Evolutionary conservation across 768 basidiomycete genomes (phyloP).

Genomic region (Mrakia frigida): DNA sequence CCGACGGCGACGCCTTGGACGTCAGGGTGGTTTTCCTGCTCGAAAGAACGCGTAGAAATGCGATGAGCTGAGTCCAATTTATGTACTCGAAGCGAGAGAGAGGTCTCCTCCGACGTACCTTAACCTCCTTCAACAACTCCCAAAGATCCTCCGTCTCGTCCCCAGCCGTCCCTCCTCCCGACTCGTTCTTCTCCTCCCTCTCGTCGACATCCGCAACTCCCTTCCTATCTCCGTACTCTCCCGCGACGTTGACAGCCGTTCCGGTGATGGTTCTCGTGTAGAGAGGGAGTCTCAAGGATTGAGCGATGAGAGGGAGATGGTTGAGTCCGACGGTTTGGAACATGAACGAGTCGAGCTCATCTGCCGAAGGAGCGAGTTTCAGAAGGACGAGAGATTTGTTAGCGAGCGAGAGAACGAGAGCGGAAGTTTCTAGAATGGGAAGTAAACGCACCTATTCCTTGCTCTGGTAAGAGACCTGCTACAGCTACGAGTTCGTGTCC

Average conservation of each 20-base stretch:
- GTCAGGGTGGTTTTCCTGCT: conserved; percentile 70
- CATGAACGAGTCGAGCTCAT: conserved; percentile 96
- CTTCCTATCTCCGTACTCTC: conserved; percentile 75
- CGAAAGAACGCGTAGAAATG: conserved; percentile 18
- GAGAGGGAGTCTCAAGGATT: conserved; percentile 77
- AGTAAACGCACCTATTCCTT: conserved; percentile 67
- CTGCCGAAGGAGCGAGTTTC: conserved; percentile 53
- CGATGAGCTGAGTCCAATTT: not conserved
- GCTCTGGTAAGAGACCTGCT: conserved; percentile 76
- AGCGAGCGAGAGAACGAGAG: conserved; percentile 26
- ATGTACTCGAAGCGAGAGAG: not conserved
- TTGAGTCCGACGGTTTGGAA: conserved; percentile 99
- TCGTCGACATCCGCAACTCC: conserved; percentile 40
- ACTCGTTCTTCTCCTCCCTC: not conserved
- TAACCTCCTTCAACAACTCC: conserved; percentile 63
- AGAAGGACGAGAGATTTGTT: conserved; percentile 35
- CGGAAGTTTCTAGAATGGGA: conserved; percentile 14
- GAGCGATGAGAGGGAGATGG: conserved; percentile 77
- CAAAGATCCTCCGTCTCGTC: conserved; percentile 97
- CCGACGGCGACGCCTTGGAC: conserved; percentile 85
- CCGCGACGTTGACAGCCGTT: conserved; percentile 67
- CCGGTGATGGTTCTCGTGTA: conserved; percentile 77
- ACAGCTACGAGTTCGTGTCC: conserved; percentile 82
- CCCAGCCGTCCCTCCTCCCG: conserved; percentile 54
- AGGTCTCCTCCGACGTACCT: conserved; percentile 54